Conservation (phyloP, 1,284 basidiomycete species). For the Leccinum solheimii region DNA sequence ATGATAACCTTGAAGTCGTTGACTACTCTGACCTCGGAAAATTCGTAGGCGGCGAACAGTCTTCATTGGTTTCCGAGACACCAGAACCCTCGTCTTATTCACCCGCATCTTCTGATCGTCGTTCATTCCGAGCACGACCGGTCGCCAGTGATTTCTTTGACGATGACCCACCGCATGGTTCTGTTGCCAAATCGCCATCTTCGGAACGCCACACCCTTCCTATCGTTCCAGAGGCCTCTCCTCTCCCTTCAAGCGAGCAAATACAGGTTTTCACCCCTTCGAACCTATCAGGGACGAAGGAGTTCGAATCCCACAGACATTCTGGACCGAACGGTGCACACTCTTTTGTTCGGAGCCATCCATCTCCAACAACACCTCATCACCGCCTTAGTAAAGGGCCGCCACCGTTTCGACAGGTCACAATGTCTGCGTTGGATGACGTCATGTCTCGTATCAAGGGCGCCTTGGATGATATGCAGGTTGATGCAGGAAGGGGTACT, state of each 20-base stretch:
- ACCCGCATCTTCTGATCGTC: constrained; percentile 19
- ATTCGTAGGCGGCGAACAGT: constrained; percentile 49
- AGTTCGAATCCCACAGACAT: constrained; percentile 19
- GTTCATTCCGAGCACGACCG: constrained; percentile 40
- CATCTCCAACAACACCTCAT: constrained; percentile 15
- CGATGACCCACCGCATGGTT: constrained; percentile 38
- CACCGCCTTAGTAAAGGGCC: constrained; percentile 35
- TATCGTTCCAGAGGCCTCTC: constrained; percentile 20
- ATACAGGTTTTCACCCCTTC: constrained; percentile 1
- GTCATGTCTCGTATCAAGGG: constrained; percentile 88
- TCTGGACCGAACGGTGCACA: constrained; percentile 22
- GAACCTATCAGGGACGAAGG: constrained; percentile 16
- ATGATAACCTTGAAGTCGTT: constrained; percentile 69
- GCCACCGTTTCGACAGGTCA: constrained; percentile 59
- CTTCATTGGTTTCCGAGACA: constrained; percentile 11
- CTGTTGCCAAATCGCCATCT: constrained; percentile 38
- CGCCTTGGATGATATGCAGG: constrained; percentile 73
- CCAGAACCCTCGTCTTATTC: constrained; percentile 21
- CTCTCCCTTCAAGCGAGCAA: constrained; percentile 14
- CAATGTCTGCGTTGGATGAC: constrained; percentile 79
- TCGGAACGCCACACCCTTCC: constrained; percentile 21
- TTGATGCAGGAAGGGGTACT: constrained; percentile 29
- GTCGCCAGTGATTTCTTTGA: constrained; percentile 72
- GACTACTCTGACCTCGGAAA: constrained; percentile 76
- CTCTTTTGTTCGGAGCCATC: constrained; percentile 19